Percentiles rank a stretch among this genome's conserved stretches.
These are phyloP conservation scores for Eucalyptus viminalis DNA, from an alignment of 345 rosid species.

Conservation along the genomic window DNA sequence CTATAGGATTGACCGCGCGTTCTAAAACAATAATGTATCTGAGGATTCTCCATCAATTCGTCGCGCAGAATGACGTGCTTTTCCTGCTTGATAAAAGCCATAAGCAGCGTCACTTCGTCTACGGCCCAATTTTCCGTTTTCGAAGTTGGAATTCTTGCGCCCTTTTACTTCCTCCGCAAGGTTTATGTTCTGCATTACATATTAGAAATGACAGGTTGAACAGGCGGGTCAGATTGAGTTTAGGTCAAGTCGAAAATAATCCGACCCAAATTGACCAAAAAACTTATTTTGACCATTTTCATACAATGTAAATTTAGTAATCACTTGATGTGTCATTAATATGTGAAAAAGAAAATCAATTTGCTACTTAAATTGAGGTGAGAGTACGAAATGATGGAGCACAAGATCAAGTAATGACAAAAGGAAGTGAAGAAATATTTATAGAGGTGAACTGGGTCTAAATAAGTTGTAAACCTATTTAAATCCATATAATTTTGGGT, in stretches of 20 bases:
- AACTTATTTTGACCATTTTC: too few relatives aligned
- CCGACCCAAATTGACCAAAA: accelerated
- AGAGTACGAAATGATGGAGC: accelerated
- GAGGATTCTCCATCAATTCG: background rate
- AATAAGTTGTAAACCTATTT: too few relatives aligned
- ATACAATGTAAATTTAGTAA: background rate
- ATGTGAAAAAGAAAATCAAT: too few relatives aligned
- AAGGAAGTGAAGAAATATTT: too few relatives aligned
- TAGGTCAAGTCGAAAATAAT: background rate
- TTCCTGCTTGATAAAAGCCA: background rate
- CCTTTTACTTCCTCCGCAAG: background rate
- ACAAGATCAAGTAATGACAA: background rate
- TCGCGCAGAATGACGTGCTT: background rate
- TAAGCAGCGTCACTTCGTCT: background rate
- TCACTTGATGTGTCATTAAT: too few relatives aligned
- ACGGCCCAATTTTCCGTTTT: background rate
- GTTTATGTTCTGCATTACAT: background rate
- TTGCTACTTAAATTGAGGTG: background rate
- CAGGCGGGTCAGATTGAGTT: too few relatives aligned
- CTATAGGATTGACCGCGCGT: background rate
- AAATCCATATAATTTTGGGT: background rate
- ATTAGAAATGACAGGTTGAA: background rate
- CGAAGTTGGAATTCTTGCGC: background rate
- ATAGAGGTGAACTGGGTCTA: background rate
- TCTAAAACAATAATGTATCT: background rate